A percentile compares a stretch with the other conserved stretches of the same genome.
phyloP scores from a whole-genome alignment of 306 rosid species.

The Ammopiptanthus mongolicus region DNA sequence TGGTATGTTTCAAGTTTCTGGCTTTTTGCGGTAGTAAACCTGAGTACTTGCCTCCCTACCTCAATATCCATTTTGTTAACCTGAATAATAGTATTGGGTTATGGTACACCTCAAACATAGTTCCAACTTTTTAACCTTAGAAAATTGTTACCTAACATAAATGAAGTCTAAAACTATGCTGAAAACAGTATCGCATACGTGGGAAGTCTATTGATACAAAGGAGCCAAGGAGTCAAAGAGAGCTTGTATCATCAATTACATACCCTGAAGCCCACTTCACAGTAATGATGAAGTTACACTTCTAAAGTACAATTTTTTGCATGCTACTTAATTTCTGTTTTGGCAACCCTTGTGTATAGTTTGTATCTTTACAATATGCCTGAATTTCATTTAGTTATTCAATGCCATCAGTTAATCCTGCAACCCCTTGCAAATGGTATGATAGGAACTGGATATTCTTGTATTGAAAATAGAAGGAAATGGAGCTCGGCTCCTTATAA shows the following conservation, averaged over 20 bases:
- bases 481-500: too few relatives aligned
- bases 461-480: too few relatives aligned
- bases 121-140: not conserved
- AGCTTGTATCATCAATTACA: not conserved
- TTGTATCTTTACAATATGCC: not conserved
- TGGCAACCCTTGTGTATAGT: not conserved
- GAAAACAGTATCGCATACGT: not conserved
- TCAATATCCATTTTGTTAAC: not conserved
- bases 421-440: not conserved
- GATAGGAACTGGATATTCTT: too few relatives aligned
- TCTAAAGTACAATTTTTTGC: not conserved
- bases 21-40: not conserved
- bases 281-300: not conserved
- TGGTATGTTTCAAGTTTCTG: not conserved
- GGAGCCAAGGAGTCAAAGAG: not conserved
- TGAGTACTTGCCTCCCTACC: not conserved
- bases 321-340: not conserved
- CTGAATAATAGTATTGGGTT: not conserved
- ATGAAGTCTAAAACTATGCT: not conserved
- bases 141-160: not conserved
- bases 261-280: not conserved
- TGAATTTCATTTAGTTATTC: not conserved
- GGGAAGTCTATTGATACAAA: not conserved
- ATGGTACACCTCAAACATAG: not conserved
- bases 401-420: not conserved